phyloP scores from a whole-genome alignment of 176 grass and related monocot genomes.

The Triticum timopheevii region DNA sequence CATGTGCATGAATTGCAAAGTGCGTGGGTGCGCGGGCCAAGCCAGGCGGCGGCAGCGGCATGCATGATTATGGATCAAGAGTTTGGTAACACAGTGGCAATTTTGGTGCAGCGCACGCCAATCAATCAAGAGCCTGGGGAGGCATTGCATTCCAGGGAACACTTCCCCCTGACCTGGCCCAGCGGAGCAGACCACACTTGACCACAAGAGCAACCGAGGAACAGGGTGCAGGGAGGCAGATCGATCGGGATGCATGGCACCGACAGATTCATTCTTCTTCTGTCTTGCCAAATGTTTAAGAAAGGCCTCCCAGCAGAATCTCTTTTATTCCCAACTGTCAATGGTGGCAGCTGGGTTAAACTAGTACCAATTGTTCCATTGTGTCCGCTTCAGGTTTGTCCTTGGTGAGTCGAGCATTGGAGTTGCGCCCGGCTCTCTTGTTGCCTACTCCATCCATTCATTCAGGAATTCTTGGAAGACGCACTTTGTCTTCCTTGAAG shows the following conservation, averaged over 20 bases:
- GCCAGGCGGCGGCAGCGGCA: neutral
- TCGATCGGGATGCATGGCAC: conserved; percentile 2
- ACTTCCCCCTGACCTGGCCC: conserved; percentile 1
- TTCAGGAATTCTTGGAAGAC: neutral
- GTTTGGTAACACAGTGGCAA: neutral
- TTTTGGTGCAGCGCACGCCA: conserved; percentile 2
- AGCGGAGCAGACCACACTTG: conserved; percentile 16
- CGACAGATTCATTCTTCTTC: conserved; percentile 9
- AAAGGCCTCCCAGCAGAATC: conserved; percentile 4
- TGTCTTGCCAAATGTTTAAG: neutral
- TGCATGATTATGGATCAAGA: neutral
- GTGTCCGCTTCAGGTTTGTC: neutral
- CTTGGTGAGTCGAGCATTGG: neutral
- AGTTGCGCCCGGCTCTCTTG: neutral
- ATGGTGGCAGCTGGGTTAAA: neutral
- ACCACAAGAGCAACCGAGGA: neutral
- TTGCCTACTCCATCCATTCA: neutral
- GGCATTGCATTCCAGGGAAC: neutral
- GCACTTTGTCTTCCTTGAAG: conserved; percentile 24
- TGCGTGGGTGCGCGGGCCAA: neutral
- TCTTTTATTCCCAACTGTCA: neutral
- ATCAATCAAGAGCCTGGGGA: neutral
- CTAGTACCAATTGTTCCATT: neutral
- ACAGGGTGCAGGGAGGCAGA: neutral
- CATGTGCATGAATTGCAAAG: neutral